These are phyloP conservation scores for Ambrosia hybrid DNA, from an alignment of 140 eudicot genomes.

Conservation along the genomic window DNA sequence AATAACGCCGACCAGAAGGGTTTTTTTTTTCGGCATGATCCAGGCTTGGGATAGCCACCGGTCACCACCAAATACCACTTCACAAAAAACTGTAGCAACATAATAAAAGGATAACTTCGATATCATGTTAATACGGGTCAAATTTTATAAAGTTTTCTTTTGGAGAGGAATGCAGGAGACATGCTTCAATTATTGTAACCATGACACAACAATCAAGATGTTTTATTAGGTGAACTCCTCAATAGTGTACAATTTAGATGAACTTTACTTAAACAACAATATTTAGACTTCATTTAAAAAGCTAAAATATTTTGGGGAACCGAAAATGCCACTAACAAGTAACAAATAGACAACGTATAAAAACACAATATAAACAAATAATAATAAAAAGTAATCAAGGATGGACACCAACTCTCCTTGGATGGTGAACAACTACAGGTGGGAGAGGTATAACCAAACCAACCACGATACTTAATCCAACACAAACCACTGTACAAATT, in stretches of 20 bases:
- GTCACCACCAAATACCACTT: too few species aligned
- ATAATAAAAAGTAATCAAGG: constrained; percentile 5
- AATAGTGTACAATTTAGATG: background rate
- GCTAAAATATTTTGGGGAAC: background rate
- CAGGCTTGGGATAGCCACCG: too few species aligned
- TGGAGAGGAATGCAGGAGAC: too few species aligned
- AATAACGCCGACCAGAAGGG: too few species aligned
- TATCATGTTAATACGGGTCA: too few species aligned
- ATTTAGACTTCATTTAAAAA: background rate
- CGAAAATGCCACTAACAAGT: constrained; percentile 5
- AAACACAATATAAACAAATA: constrained; percentile 3
- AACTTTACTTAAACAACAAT: background rate
- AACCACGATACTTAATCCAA: constrained; percentile 38
- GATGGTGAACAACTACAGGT: constrained; percentile 37
- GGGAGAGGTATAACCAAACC: constrained; percentile 36
- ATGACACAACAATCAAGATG: background rate
- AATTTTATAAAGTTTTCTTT: too few species aligned
- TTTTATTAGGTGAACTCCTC: constrained; percentile 16
- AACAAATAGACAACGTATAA: constrained; percentile 7
- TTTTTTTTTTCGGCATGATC: too few species aligned
- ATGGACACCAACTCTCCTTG: constrained; percentile 37
- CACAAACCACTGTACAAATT: constrained; percentile 19
- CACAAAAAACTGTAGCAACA: too few species aligned
- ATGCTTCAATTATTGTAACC: too few species aligned
- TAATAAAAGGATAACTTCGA: too few species aligned